Conservation (phyloP, 495 filamentous ascomycete species). For the Hypoxylon cercidicola region DNA sequence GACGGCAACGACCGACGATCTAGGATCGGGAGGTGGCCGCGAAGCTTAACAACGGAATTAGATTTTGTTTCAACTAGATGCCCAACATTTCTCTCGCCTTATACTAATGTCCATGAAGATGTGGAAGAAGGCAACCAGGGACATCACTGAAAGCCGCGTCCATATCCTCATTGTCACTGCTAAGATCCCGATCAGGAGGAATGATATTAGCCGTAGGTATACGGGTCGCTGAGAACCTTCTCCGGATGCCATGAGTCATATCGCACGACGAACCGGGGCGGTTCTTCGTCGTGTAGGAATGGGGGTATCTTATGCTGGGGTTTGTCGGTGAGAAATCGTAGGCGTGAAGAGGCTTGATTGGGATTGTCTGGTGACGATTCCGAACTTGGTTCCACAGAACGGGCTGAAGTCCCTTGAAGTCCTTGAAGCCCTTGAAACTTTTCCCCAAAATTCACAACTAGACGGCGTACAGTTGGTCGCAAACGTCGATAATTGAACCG, state of each 20-base stretch:
- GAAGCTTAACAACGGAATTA: neutral
- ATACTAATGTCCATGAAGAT: neutral
- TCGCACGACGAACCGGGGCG: slow-evolving; percentile 20
- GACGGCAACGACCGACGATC: neutral
- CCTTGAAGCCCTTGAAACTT: slow-evolving; percentile 8
- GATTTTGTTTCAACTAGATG: neutral
- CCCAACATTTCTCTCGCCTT: too few relatives aligned
- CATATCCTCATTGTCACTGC: slow-evolving; percentile 30
- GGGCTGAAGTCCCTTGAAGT: slow-evolving; percentile 6
- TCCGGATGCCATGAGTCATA: slow-evolving; percentile 25
- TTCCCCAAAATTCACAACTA: neutral
- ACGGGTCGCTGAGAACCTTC: slow-evolving; percentile 6
- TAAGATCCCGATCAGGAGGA: slow-evolving; percentile 11
- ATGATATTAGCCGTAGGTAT: neutral
- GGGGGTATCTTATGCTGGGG: slow-evolving; percentile 11
- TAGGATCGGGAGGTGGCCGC: neutral
- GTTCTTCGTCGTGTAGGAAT: slow-evolving; percentile 14
- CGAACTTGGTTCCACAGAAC: neutral
- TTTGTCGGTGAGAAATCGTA: slow-evolving; percentile 26
- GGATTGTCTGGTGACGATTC: neutral
- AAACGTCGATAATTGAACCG: neutral
- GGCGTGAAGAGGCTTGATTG: slow-evolving; percentile 7
- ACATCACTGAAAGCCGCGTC: slow-evolving; percentile 14
- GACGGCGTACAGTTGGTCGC: neutral
- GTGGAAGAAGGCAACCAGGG: neutral